A percentile compares a stretch with the other conserved stretches of the same genome.
Evolutionary conservation across 2,329 filamentous ascomycete species (phyloP).

Genomic region (Coniochaeta sp.): DNA sequence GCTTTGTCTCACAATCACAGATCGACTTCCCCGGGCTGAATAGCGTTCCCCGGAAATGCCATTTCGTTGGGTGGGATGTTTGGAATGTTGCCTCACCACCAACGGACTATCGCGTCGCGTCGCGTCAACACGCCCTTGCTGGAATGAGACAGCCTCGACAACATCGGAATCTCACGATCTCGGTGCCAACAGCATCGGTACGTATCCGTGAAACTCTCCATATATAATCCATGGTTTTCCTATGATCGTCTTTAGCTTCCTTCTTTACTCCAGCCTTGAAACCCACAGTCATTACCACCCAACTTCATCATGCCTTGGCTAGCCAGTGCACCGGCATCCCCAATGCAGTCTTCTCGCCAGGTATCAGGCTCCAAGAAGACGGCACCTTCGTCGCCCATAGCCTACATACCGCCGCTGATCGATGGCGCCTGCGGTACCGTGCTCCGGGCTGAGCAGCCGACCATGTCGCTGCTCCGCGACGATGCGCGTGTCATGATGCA

Average conservation of each 20-base stretch:
- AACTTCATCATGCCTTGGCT: neutral
- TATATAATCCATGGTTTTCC: neutral
- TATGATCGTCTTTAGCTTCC: neutral
- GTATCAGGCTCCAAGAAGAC: neutral
- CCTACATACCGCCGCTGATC: slow-evolving; percentile 26
- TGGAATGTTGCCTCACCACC: neutral
- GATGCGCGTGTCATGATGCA: slow-evolving; percentile 14
- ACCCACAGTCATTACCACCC: neutral
- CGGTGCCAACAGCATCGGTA: neutral
- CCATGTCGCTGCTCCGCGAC: slow-evolving; percentile 13
- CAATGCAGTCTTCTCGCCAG: neutral
- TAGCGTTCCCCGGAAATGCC: neutral
- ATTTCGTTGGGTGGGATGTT: neutral
- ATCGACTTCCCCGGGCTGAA: neutral
- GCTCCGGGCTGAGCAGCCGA: slow-evolving; percentile 17
- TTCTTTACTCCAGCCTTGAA: neutral
- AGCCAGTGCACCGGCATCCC: neutral
- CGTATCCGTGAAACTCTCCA: neutral
- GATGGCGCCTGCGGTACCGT: slow-evolving; percentile 26
- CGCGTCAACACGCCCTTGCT: neutral
- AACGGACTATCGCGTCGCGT: neutral
- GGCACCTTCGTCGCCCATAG: slow-evolving; percentile 12
- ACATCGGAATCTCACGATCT: neutral
- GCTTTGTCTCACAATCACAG: neutral
- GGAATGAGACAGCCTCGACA: neutral